phyloP scores from a whole-genome alignment of 2,329 filamentous ascomycete species.

The Bertia moriformis region DNA sequence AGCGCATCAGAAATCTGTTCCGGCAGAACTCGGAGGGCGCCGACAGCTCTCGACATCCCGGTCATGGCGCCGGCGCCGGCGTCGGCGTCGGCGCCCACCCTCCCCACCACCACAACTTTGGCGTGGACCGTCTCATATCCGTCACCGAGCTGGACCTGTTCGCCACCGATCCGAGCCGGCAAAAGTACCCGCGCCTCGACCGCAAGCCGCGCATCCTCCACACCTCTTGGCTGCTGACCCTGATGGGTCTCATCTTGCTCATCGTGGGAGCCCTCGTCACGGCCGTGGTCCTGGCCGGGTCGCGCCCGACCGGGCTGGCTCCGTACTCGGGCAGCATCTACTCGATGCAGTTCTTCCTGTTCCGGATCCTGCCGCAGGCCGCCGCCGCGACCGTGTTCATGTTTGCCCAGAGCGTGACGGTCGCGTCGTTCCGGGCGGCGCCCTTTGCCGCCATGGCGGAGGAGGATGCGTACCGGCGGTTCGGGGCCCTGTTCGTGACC shows the following conservation, averaged over 20 bases:
- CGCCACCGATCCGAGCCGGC: not conserved
- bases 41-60: not conserved
- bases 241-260: conserved; percentile 46
- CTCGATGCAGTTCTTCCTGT: conserved; percentile 67
- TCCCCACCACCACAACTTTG: not conserved
- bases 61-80: not conserved
- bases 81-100: too few relatives aligned
- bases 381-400: conserved; percentile 58
- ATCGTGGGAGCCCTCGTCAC: conserved; percentile 64
- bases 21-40: not conserved
- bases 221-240: conserved; percentile 42
- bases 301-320: conserved; percentile 46
- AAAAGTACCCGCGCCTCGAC: conserved; percentile 34
- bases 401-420: conserved; percentile 63
- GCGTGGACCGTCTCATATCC: conserved; percentile 2
- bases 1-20: not conserved
- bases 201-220: conserved; percentile 63
- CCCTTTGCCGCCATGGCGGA: conserved; percentile 70
- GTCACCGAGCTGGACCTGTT: conserved; percentile 5
- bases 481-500: conserved; percentile 51
- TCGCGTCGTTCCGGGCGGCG: conserved; percentile 59
- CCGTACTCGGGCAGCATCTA: conserved; percentile 53
- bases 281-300: conserved; percentile 56
- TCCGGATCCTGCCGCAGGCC: conserved; percentile 71
- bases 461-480: conserved; percentile 39